Evolutionary conservation across 1,284 basidiomycete genomes (phyloP).

Genomic region (Marasmius oreades): DNA sequence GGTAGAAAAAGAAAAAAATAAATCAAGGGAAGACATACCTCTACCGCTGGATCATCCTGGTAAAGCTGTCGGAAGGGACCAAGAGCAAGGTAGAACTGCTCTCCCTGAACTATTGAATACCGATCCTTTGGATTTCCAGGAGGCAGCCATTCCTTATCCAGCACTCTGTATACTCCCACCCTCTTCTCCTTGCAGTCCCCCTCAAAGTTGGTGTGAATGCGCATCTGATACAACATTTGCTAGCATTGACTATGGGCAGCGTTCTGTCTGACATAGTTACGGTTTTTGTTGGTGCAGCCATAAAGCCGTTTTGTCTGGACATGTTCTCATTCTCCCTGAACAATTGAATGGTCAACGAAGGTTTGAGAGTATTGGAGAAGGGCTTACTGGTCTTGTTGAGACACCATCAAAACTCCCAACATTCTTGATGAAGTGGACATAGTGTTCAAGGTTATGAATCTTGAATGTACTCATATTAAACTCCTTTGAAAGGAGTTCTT

Average conservation of each 20-base stretch:
- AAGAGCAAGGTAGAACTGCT: not conserved
- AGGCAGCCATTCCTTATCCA: too few species aligned
- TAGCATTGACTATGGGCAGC: not conserved
- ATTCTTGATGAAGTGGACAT: not conserved
- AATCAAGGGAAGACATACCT: not conserved
- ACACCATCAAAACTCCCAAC: not conserved
- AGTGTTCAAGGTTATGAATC: not conserved
- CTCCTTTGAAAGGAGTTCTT: not conserved
- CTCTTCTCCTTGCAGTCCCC: not conserved
- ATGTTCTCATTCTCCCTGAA: not conserved
- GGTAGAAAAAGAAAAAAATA: too few species aligned
- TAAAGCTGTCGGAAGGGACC: not conserved
- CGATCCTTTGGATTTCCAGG: too few species aligned
- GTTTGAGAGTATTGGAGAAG: too few species aligned
- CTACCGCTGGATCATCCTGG: not conserved
- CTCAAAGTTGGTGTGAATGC: not conserved
- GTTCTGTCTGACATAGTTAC: not conserved
- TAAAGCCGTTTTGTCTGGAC: not conserved
- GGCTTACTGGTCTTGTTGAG: not conserved
- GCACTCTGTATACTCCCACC: not conserved
- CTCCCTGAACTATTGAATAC: not conserved
- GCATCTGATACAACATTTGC: not conserved
- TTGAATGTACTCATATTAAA: not conserved
- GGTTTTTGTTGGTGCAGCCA: not conserved
- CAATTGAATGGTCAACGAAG: too few species aligned